Percentiles rank a stretch among this genome's conserved stretches.
These are phyloP conservation scores for Medicago truncatula DNA, from an alignment of 306 rosid genomes.

Conservation along the genomic window DNA sequence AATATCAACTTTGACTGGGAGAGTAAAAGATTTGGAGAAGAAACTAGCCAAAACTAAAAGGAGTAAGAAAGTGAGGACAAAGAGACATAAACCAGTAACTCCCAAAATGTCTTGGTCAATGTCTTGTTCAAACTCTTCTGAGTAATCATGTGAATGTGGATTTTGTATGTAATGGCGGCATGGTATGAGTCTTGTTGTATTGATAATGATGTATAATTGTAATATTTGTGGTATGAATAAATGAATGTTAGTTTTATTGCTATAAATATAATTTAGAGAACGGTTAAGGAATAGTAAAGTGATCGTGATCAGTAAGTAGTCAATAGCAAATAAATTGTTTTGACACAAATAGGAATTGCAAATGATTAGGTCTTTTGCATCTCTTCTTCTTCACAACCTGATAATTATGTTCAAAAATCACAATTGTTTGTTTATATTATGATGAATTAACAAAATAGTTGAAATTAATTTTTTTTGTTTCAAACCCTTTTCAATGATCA, in stretches of 20 bases:
- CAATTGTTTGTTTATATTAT: too few relatives aligned
- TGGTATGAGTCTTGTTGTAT: conserved; percentile 1
- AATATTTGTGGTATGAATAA: not conserved
- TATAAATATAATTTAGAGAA: too few relatives aligned
- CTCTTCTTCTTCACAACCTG: too few relatives aligned
- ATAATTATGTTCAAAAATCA: too few relatives aligned
- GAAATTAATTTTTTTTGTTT: too few relatives aligned
- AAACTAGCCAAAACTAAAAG: conserved; percentile 54
- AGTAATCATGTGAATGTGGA: not conserved
- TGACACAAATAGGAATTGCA: too few relatives aligned
- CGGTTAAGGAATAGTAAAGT: too few relatives aligned
- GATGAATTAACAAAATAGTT: too few relatives aligned
- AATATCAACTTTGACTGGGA: conserved; percentile 60
- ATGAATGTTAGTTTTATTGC: not conserved
- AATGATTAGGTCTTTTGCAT: too few relatives aligned
- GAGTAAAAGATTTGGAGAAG: conserved; percentile 76
- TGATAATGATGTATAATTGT: not conserved
- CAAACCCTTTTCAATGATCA: too few relatives aligned
- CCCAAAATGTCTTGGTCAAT: conserved; percentile 22
- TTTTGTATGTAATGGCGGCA: conserved; percentile 4
- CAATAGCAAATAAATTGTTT: too few relatives aligned
- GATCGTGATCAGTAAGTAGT: too few relatives aligned
- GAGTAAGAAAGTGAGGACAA: conserved; percentile 46
- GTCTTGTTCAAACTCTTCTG: conserved; percentile 22
- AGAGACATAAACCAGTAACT: conserved; percentile 22